Evolutionary conservation across 768 basidiomycete species (phyloP).

Genomic region (Strobilomyces echinocephalus): DNA sequence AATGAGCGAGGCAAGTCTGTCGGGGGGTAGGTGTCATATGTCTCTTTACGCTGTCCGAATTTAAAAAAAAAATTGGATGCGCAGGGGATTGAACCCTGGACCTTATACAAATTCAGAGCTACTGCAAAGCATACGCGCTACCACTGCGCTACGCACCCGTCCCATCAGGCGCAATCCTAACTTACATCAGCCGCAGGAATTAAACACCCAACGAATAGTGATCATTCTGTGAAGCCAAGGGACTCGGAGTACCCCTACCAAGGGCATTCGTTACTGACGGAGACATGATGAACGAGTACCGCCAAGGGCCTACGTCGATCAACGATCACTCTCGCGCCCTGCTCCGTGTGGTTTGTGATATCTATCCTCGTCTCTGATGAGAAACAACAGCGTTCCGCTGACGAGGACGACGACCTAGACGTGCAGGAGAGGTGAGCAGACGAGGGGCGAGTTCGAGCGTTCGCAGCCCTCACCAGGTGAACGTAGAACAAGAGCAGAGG

Average conservation of each 20-base stretch:
- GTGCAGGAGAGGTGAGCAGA: neutral
- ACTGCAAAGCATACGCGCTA: conserved; percentile 43
- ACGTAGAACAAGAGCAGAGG: conserved; percentile 25
- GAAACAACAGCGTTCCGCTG: conserved; percentile 17
- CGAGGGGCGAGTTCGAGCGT: neutral
- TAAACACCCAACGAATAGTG: too few species aligned
- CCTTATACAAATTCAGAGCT: conserved; percentile 33
- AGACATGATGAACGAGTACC: too few species aligned
- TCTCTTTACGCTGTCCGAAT: too few species aligned
- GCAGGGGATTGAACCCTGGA: conserved; percentile 43
- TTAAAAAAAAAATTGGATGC: conserved; percentile 37
- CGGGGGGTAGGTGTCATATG: too few species aligned
- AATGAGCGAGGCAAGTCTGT: too few species aligned
- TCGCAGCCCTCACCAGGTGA: conserved; percentile 14
- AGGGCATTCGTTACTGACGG: too few species aligned
- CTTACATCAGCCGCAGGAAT: neutral
- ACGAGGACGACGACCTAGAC: conserved; percentile 15
- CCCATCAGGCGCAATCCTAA: neutral
- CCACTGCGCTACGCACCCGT: conserved; percentile 32
- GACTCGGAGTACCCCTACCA: too few species aligned
- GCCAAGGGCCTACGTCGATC: too few species aligned
- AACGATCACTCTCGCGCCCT: neutral
- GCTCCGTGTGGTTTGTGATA: conserved; percentile 12
- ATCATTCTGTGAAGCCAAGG: too few species aligned
- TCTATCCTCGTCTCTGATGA: conserved; percentile 22